Evolutionary conservation across 768 basidiomycete species (phyloP), one percentile per base, ranked within the genome.

Genomic region (Postia placenta): DNA sequence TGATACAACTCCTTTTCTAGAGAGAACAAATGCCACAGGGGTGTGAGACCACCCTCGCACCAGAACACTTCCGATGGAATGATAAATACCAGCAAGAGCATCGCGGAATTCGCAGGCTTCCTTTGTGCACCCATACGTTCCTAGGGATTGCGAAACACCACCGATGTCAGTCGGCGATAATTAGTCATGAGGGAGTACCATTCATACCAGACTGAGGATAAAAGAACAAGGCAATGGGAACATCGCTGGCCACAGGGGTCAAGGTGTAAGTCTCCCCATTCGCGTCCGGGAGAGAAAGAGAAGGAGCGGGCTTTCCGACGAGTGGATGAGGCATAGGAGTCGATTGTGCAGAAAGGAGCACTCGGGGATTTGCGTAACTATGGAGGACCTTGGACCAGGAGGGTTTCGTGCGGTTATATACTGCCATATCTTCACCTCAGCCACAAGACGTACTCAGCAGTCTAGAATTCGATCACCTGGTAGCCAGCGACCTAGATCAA

Each of bases 91-190:
- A 28, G 70, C 76, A 37, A 87, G 67, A 2, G 87, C 87, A 68
- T 92, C 86, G 22, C 90, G 78, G 65, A 93, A 91, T 45, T 81
- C 74, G 58, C 88, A 91, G 1, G 85, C 89, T 64, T 92, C 82
- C 58, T 76, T 82, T 15, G 87, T 93, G 65, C 91, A 92, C 4
- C 85, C 88, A 44, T 71, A 82, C 2, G 87, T 79, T 5, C 83
- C 87, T 83, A 63, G 40, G n/a, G n/a, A n/a, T 39, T 42, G 9
- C 27, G 25, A 17, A 3, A 43, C 23, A 14, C 30, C 11, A 11
- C 33, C 11, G n/a, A n/a, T 35, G 11, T n/a, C 11, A 35, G n/a
- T 35, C 33, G n/a, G n/a, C n/a, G n/a, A 35, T n/a, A 35, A n/a
- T 35, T n/a, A 9, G 33, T 9, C 26, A 28, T 23, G 17, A 9